A percentile compares a stretch with the other conserved stretches of the same genome.
These are phyloP conservation scores for Globisporangium parvum DNA, from an alignment of 352 stramenopile species.

Conservation along the genomic window DNA sequence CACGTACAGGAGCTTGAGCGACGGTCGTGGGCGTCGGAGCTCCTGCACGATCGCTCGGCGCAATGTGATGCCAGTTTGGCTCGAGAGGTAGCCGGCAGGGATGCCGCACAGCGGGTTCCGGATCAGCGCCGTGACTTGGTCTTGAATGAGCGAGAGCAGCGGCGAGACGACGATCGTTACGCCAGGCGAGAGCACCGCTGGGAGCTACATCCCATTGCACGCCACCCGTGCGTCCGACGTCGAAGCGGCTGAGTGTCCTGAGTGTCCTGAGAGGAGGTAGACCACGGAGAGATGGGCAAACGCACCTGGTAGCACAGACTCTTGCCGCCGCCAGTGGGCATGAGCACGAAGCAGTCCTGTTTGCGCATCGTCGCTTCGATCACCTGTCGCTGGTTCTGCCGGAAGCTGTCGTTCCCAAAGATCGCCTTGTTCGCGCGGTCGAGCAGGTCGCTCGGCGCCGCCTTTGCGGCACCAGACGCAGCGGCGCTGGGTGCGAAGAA, in stretches of 20 bases:
- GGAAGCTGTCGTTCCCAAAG: slow-evolving; percentile 80
- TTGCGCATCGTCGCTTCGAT: slow-evolving; percentile 89
- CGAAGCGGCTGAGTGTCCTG: too few relatives aligned
- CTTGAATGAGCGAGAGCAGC: slow-evolving; percentile 91
- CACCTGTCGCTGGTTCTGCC: slow-evolving; percentile 88
- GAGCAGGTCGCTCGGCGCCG: slow-evolving; percentile 27
- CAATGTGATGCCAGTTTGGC: slow-evolving; percentile 56
- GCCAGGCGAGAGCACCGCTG: slow-evolving; percentile 50
- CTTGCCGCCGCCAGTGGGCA: slow-evolving; percentile 91
- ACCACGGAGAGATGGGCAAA: too few relatives aligned
- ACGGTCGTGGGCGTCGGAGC: slow-evolving; percentile 63
- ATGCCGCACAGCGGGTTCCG: slow-evolving; percentile 58
- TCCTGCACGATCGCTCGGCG: slow-evolving; percentile 71
- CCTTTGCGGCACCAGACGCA: not conserved
- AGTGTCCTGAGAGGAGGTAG: too few relatives aligned
- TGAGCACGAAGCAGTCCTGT: slow-evolving; percentile 92
- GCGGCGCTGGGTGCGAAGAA: slow-evolving; percentile 1
- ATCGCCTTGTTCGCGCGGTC: slow-evolving; percentile 50
- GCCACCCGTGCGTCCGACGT: too few relatives aligned
- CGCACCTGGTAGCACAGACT: slow-evolving; percentile 93
- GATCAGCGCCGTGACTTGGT: slow-evolving; percentile 87
- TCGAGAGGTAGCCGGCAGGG: slow-evolving; percentile 68
- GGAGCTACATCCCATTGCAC: slow-evolving; percentile 19
- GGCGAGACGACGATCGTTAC: slow-evolving; percentile 94
- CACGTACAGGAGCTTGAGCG: slow-evolving; percentile 90